Conservation (phyloP, 202 grass and related monocot genomes). For the Elaeis oleifera region DNA sequence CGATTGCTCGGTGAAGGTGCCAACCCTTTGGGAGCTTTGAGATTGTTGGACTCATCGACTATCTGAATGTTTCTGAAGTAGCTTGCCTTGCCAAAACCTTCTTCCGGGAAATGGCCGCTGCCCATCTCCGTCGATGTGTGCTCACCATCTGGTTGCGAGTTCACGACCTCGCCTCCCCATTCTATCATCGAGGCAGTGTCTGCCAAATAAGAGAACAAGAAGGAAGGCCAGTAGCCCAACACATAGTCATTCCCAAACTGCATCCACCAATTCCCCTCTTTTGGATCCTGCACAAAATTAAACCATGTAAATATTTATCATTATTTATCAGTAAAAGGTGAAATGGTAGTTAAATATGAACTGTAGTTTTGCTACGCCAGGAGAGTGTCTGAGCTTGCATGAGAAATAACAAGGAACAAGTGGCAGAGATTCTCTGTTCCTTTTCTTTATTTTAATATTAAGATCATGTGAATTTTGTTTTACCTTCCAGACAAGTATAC, state of each 20-base stretch:
- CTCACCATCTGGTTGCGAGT: slow-evolving; percentile 58
- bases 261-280: slow-evolving; percentile 82
- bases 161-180: slow-evolving; percentile 89
- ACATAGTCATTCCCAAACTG: slow-evolving; percentile 64
- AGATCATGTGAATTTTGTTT: slow-evolving; percentile 23
- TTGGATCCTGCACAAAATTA: slow-evolving; percentile 46
- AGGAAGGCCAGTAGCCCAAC: slow-evolving; percentile 81
- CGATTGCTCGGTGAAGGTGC: slow-evolving; percentile 75
- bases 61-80: slow-evolving; percentile 92
- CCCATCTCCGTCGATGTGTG: slow-evolving; percentile 87
- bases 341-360: slow-evolving; percentile 28
- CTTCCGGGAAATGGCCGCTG: slow-evolving; percentile 70
- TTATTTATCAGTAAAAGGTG: slow-evolving; percentile 12
- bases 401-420: slow-evolving; percentile 40
- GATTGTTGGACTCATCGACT: slow-evolving; percentile 69
- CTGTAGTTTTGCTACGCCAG: slow-evolving; percentile 23
- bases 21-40: slow-evolving; percentile 52
- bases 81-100: slow-evolving; percentile 84
- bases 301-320: slow-evolving; percentile 15
- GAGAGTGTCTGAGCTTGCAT: slow-evolving; percentile 24
- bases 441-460: too few species aligned
- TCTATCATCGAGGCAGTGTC: slow-evolving; percentile 82
- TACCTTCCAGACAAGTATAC: slow-evolving; percentile 96
- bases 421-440: too few species aligned
- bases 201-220: slow-evolving; percentile 71